A percentile compares a stretch with the other conserved stretches of the same genome.
phyloP scores from a whole-genome alignment of 192 early-diverging fungal species.

The Coemansia sp. region DNA sequence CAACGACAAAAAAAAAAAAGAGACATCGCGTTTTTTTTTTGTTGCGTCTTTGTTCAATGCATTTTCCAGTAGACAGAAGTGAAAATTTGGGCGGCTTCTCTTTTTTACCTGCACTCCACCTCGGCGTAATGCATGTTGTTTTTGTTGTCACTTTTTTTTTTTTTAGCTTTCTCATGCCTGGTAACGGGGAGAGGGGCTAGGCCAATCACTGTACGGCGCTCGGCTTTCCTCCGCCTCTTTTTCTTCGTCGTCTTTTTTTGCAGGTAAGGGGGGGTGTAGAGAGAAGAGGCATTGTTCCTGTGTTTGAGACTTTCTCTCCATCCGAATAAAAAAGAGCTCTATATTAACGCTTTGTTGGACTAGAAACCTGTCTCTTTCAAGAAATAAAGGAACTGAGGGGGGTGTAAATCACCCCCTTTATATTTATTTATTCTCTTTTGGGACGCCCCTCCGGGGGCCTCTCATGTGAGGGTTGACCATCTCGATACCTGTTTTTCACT shows the following conservation, averaged over 20 bases:
- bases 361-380: not conserved
- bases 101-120: slow-evolving; percentile 6
- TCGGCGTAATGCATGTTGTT: slow-evolving; percentile 10
- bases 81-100: not conserved
- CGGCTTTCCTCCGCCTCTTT: not conserved
- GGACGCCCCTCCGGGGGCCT: not conserved
- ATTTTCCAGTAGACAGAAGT: slow-evolving; percentile 4
- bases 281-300: slow-evolving; percentile 2
- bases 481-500: not conserved
- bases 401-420: slow-evolving; percentile 1
- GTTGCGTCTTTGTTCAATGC: not conserved
- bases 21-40: not conserved
- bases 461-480: slow-evolving; percentile 17
- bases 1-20: not conserved
- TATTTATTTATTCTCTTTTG: not conserved
- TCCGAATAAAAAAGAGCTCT: slow-evolving; percentile 1
- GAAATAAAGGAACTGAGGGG: not conserved
- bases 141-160: not conserved
- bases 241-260: not conserved
- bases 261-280: not conserved
- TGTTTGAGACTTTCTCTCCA: not conserved
- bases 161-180: not conserved
- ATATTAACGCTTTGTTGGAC: slow-evolving; percentile 8
- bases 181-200: not conserved
- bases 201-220: not conserved